Evolutionary conservation across 2,329 filamentous ascomycete species (phyloP).

Genomic region (Eurotiales sp.): DNA sequence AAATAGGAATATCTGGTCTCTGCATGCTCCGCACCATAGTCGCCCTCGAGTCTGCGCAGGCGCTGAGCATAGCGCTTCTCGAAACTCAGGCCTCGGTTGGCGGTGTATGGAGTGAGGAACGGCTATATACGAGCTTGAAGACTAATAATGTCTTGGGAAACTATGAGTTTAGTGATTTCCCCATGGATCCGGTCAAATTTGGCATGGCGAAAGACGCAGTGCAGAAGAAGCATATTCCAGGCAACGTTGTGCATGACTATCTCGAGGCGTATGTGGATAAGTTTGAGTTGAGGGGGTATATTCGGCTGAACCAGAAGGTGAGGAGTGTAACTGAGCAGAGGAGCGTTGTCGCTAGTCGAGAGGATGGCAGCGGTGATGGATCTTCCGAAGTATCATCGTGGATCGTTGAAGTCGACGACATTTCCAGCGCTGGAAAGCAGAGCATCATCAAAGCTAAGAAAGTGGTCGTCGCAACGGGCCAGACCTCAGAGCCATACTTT

Average conservation of each 20-base stretch:
- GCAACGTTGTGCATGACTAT: constrained; percentile 54
- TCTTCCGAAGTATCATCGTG: constrained; percentile 40
- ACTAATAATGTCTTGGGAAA: constrained; percentile 71
- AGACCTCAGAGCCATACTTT: constrained; percentile 56
- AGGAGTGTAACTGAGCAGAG: background rate
- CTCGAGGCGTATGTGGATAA: constrained; percentile 53
- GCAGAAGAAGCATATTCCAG: constrained; percentile 58
- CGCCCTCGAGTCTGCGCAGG: too few species aligned
- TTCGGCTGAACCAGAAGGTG: constrained; percentile 29
- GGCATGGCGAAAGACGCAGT: too few species aligned
- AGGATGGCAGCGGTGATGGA: background rate
- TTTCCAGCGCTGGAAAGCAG: too few species aligned
- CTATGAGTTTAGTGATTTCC: constrained; percentile 71
- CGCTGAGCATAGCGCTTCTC: too few species aligned
- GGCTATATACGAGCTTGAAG: constrained; percentile 64
- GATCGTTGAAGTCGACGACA: constrained; percentile 6
- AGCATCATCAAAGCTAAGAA: constrained; percentile 39
- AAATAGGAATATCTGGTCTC: too few species aligned
- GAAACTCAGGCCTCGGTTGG: constrained; percentile 58
- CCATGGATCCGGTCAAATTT: constrained; percentile 58
- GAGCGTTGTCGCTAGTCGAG: too few species aligned
- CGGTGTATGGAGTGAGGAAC: constrained; percentile 66
- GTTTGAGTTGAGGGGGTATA: constrained; percentile 47
- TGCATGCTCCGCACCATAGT: too few species aligned
- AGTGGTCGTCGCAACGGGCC: constrained; percentile 60